Base-by-base conservation (phyloP, 2,329 filamentous ascomycete species). In the Penicillium oxalicum region DNA sequence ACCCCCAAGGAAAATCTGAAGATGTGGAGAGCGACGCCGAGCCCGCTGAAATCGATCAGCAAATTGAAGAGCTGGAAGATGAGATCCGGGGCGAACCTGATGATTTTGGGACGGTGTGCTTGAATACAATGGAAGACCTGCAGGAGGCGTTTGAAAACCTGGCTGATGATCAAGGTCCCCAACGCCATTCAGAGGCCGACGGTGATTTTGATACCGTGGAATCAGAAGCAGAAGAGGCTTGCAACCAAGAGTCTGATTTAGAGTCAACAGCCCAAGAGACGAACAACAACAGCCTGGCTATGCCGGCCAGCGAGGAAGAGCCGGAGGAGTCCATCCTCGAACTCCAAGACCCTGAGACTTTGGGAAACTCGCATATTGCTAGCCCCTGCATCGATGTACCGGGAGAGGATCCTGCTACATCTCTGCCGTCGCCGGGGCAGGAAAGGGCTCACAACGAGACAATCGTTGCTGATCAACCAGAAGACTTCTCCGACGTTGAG, bases 71-170 rank as follows among this genome's bases (percentile, higher is more conserved):
- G 5, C 24, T 50, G 9, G 33, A 52, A 32, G 51, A 54, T 26
- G 49, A 58, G 32, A 47, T 49, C 26, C 54, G 48, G 1, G 29
- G 45, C 7, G 47, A 54, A 13, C 51, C 45, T 1, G 53, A 60
- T 2, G 56, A 63, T 12, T 49, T 47, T 29, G 57, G 50, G 25
- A 57, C 57, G 4, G 24, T 59, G 25, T 60, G 57, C 44, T 59
- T 60, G 24, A 54, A 57, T 24, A 50, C 45, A 1, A 52, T 55
- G 49, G 61, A 61, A 46, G 51, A 54, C 3, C 38, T 55, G 4
- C 49, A 57, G 26, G 37, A 45, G 25, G 43, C 54, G 5, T 52
- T 58, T 37, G 25, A 52, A 7, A 44, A 44, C 7, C 48, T 54
- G 7, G 48, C 48, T 3, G 28, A 45, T 7, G 28, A 47, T 24